These are phyloP conservation scores for Suillus weaverae DNA, from an alignment of 768 basidiomycete genomes.

Conservation along the genomic window DNA sequence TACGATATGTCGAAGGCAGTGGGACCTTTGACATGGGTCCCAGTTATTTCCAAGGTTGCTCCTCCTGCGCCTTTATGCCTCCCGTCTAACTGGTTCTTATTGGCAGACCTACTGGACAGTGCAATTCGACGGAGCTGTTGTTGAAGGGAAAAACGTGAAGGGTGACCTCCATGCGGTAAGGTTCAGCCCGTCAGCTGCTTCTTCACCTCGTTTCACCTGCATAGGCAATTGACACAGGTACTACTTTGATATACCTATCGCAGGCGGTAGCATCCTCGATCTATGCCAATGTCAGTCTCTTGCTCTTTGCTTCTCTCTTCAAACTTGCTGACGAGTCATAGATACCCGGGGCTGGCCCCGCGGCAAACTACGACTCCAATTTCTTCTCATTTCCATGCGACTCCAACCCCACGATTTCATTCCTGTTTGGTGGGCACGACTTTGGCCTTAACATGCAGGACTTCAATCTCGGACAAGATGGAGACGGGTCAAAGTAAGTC, in stretches of 20 bases:
- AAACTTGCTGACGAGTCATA: slow-evolving; percentile 20
- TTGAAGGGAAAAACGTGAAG: slow-evolving; percentile 27
- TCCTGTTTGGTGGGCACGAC: slow-evolving; percentile 44
- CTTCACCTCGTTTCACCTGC: background rate
- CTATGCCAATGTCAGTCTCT: slow-evolving; percentile 41
- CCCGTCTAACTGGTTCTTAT: background rate
- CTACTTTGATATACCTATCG: slow-evolving; percentile 63
- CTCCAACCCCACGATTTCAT: slow-evolving; percentile 32
- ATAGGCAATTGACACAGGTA: slow-evolving; percentile 72
- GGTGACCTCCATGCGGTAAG: slow-evolving; percentile 16
- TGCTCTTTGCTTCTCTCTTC: background rate
- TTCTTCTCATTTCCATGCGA: slow-evolving; percentile 60
- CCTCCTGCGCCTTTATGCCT: background rate
- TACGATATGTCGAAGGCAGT: slow-evolving; percentile 35
- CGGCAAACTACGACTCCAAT: slow-evolving; percentile 44
- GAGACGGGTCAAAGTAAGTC: slow-evolving; percentile 33
- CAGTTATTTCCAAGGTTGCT: slow-evolving; percentile 38
- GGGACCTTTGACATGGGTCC: slow-evolving; percentile 34
- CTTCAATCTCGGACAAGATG: slow-evolving; percentile 53
- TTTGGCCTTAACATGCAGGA: slow-evolving; percentile 48
- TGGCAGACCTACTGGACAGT: slow-evolving; percentile 63
- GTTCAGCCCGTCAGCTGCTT: slow-evolving; percentile 9
- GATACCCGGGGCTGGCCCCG: slow-evolving; percentile 50
- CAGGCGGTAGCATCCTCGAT: slow-evolving; percentile 41
- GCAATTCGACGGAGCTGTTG: slow-evolving; percentile 44